Evolutionary conservation across 2,329 filamentous ascomycete species (phyloP).

Genomic region (Aciculosporium take): DNA sequence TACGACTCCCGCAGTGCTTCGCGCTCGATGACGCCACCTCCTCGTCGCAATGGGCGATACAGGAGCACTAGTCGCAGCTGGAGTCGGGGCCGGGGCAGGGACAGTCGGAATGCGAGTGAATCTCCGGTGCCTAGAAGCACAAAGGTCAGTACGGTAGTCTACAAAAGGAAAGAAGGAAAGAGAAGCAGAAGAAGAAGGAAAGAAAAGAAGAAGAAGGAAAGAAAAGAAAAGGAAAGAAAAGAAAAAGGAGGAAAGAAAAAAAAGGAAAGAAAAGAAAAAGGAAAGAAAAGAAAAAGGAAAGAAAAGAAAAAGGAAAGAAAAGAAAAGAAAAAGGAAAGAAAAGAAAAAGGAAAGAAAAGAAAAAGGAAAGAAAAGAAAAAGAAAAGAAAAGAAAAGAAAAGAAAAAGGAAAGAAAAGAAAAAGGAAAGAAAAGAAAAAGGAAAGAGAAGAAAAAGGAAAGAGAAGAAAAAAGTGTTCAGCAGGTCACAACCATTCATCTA

Average conservation of each 20-base stretch:
- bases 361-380: too few species aligned
- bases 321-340: too few species aligned
- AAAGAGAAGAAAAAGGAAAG: neutral
- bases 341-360: too few species aligned
- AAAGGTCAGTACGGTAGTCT: constrained; percentile 27
- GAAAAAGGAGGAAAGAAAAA: too few species aligned
- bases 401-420: too few species aligned
- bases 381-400: too few species aligned
- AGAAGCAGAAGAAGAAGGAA: neutral
- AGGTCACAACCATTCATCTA: too few species aligned
- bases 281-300: too few species aligned
- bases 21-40: constrained; percentile 17
- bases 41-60: constrained; percentile 20
- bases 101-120: constrained; percentile 22
- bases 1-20: constrained; percentile 21
- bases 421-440: neutral
- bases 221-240: too few species aligned
- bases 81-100: constrained; percentile 21
- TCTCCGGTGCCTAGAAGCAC: constrained; percentile 32
- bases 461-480: neutral
- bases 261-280: too few species aligned
- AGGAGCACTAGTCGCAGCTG: constrained; percentile 17
- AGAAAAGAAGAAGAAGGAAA: neutral
- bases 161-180: neutral
- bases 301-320: too few species aligned